Conservation (phyloP, 768 basidiomycete genomes). For the Boletus rubropictus region DNA sequence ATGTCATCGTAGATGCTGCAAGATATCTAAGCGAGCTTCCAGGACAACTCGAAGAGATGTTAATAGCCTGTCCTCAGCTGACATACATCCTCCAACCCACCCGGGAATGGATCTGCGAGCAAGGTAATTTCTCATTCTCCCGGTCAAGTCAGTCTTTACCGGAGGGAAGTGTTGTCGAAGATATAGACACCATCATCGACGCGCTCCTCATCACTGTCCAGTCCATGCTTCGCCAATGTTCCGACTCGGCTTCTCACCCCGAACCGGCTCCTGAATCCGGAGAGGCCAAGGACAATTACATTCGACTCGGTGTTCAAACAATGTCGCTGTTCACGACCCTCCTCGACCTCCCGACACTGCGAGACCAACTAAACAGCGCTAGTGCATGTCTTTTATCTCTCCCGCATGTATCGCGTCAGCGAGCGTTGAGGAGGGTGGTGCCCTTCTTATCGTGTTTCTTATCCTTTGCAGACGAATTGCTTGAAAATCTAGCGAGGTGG, state of each 20-base stretch:
- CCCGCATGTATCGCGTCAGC: conserved; percentile 29
- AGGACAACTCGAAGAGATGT: conserved; percentile 24
- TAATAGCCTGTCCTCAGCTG: conserved; percentile 24
- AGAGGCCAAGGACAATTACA: conserved; percentile 42
- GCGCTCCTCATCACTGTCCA: conserved; percentile 63
- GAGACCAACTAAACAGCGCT: conserved; percentile 35
- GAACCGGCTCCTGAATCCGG: conserved; percentile 19
- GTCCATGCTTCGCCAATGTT: conserved; percentile 41
- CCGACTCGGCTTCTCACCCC: conserved; percentile 14
- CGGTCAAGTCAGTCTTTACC: neutral
- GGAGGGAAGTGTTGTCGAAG: neutral
- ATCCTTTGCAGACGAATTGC: conserved; percentile 48
- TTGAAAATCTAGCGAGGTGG: conserved; percentile 57
- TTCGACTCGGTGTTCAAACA: conserved; percentile 42
- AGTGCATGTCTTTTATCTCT: conserved; percentile 36
- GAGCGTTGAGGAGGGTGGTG: conserved; percentile 41
- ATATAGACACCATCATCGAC: conserved; percentile 48
- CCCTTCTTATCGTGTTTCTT: conserved; percentile 74
- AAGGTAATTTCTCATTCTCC: conserved; percentile 22
- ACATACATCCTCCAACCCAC: conserved; percentile 26
- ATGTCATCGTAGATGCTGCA: conserved; percentile 27
- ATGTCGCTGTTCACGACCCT: conserved; percentile 43
- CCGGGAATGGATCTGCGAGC: conserved; percentile 28
- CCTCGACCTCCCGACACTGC: conserved; percentile 44
- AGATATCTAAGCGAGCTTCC: conserved; percentile 21